phyloP scores from a whole-genome alignment of 768 basidiomycete species.

The Suillus ampliporus region DNA sequence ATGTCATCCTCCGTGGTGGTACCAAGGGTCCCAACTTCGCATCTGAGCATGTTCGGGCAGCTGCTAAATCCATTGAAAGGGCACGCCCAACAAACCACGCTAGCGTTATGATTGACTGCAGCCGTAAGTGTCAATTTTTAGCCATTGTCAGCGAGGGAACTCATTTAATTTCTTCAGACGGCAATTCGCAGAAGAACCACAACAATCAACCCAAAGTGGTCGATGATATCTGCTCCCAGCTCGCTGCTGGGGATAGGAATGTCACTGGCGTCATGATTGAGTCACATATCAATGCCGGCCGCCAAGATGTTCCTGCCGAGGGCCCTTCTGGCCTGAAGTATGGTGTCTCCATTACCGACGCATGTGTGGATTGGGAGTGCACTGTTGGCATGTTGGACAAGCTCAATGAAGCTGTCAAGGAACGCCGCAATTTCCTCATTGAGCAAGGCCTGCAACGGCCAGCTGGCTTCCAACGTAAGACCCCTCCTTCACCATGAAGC shows the following conservation, averaged over 20 bases:
- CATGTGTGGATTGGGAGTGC: constrained; percentile 85
- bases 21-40: constrained; percentile 90
- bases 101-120: constrained; percentile 89
- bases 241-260: constrained; percentile 64
- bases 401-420: constrained; percentile 56
- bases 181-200: constrained; percentile 96
- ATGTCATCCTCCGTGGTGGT: constrained; percentile 95
- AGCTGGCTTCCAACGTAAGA: constrained; percentile 32
- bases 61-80: constrained; percentile 67
- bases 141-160: not conserved
- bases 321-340: constrained; percentile 74
- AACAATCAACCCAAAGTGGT: constrained; percentile 88
- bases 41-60: constrained; percentile 70
- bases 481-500: constrained; percentile 20
- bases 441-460: constrained; percentile 30
- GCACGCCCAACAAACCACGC: constrained; percentile 57
- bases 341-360: constrained; percentile 91
- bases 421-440: constrained; percentile 32
- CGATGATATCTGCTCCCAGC: constrained; percentile 73
- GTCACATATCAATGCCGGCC: constrained; percentile 88
- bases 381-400: constrained; percentile 78
- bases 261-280: constrained; percentile 99
- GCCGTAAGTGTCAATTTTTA: constrained; percentile 53
- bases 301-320: constrained; percentile 83
- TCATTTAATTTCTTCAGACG: constrained; percentile 55